These are phyloP conservation scores for Verticillium tricorpus DNA, from an alignment of 2,329 filamentous ascomycete genomes.

Conservation along the genomic window DNA sequence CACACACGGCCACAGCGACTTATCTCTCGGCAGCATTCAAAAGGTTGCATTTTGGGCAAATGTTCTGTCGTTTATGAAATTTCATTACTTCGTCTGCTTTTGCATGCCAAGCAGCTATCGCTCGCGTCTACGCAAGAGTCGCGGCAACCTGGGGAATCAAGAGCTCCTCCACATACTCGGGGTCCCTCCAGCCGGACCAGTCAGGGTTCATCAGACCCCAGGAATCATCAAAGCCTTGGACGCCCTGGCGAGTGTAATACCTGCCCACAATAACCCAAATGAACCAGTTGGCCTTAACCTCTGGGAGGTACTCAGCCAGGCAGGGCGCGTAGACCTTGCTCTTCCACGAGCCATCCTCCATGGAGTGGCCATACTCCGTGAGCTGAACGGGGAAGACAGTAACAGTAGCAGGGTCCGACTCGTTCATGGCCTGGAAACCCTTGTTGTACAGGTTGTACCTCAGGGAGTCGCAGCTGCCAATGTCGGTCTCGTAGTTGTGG, in stretches of 20 bases:
- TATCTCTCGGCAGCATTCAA: no score
- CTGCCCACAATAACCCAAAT: conserved; percentile 55
- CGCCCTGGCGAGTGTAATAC: conserved; percentile 51
- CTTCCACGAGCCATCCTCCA: conserved; percentile 33
- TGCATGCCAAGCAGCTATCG: neutral
- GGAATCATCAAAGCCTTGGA: conserved; percentile 50
- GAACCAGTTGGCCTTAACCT: conserved; percentile 49
- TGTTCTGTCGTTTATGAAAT: neutral
- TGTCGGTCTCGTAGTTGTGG: conserved; percentile 55
- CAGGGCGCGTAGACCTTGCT: conserved; percentile 46
- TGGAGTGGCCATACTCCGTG: conserved; percentile 51
- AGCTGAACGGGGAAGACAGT: conserved; percentile 44
- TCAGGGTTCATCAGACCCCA: conserved; percentile 53
- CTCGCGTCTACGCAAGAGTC: conserved; percentile 16
- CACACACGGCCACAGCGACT: no score
- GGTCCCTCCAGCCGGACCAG: conserved; percentile 47
- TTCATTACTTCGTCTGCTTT: neutral
- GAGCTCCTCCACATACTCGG: conserved; percentile 34
- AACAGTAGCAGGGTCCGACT: conserved; percentile 23
- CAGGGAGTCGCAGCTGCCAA: conserved; percentile 41
- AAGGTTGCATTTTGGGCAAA: no score
- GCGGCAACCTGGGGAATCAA: conserved; percentile 34
- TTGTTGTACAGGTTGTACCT: conserved; percentile 40
- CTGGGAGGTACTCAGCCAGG: conserved; percentile 42
- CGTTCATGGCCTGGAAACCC: conserved; percentile 49